Evolutionary conservation across 352 stramenopile species (phyloP), one percentile per base, ranked within the genome.

Genomic region (Globisporangium polare): DNA sequence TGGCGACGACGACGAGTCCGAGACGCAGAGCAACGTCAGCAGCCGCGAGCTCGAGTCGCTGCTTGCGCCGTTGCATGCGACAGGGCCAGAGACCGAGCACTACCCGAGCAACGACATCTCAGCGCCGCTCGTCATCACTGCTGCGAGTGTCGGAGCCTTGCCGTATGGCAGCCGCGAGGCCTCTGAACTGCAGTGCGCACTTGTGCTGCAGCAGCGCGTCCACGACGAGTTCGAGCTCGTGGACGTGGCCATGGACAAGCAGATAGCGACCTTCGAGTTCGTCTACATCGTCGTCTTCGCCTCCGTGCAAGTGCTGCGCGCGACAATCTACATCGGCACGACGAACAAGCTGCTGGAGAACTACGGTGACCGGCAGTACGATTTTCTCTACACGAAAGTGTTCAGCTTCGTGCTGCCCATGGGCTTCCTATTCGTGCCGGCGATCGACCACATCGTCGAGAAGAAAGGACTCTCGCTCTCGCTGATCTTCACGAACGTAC

Each of bases 341-440:
- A 79, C 81, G 31, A 95, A 94, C 72, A 92, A 95, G 51, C 60
- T 90, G 49, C 71, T 95, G 12, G 76, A 88, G 0, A 92, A 94
- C 65, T 94, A 93, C 33, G 87, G 87, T 22, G 85, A 96, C 57
- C 68, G 59, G n/a, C 68, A 75, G 13, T 52, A 78, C 33, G 73
- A 68, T 33, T 90, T 80, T 60, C 27, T 94, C 0, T 96, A 89
- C 71, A 95, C 87, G 29, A 92, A 96, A 62, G 71, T 92, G 45
- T 96, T 96, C 60, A 90, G 83, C 66, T 83, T 96, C 37, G 72
- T 94, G 41, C 68, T 96, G 24, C 87, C 87, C 7, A 67, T 95
- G 45, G 86, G 87, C 0, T 94, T 96, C 47, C 39, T 96, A 2
- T 94, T 94, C 53, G 86, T 96, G 2, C 87, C 87, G 15, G 81